Base-by-base conservation (phyloP, 2,329 filamentous ascomycete genomes). In the Calonectria honghensis region DNA sequence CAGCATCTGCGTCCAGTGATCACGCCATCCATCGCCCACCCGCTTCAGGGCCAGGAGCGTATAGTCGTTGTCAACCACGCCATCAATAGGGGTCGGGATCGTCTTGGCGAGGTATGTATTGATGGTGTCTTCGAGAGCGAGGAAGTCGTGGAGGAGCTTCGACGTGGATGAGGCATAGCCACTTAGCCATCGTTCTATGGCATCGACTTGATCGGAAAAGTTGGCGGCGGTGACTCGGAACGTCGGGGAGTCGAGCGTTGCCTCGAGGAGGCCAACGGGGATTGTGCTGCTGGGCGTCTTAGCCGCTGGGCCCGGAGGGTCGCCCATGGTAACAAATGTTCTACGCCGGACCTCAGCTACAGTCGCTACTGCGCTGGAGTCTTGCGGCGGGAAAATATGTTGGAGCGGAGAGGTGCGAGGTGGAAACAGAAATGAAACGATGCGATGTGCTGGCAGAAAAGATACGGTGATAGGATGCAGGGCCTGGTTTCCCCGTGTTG, bases 51-150 rank as follows among this genome's bases (percentile, higher is more conserved):
- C 96, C 75, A 98, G 89, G 63, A 98, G 89, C 0, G 96, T 97
- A 85, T 98, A 98, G 86, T 99, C 97, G 86, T 98, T 96, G 83
- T 99, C 97, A 82, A 99, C 89, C 68, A 96, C 91, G 69, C 94
- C 94, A 85, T 98, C 96, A 74, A 94, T 95, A 71, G 96, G 89
- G 70, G 93, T 91, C 32, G 95, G 95, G n/a, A 93, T 90, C 37
- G 95, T 93, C 78, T 94, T 93, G 74, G 92, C 88, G 24, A 98
- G 88, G 82, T 97, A 97, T 70, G 88, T 89, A 83, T 94, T 94
- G 80, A 98, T 93, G 13, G 94, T 91, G 71, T 93, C 91, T 83
- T 99, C 97, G 77, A 99, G 90, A 2, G 91, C 90, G 66, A 91
- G 88, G 75, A 97, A 90, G 83, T 92, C 90, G 84, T 91, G 89